phyloP scores from a whole-genome alignment of 306 rosid species.

The Castanea crenata region DNA sequence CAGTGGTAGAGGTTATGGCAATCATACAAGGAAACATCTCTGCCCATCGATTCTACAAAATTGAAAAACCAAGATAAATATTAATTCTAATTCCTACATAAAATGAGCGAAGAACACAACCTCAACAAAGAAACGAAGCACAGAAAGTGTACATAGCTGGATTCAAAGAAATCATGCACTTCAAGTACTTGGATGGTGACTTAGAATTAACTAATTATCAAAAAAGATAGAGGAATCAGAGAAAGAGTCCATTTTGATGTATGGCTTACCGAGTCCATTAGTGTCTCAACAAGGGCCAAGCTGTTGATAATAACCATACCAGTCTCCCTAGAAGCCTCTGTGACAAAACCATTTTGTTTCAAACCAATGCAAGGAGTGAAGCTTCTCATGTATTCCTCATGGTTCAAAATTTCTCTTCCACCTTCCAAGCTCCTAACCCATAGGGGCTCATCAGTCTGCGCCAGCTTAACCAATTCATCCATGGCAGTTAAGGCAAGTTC shows the following conservation, averaged over 20 bases:
- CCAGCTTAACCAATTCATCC: conserved; percentile 93
- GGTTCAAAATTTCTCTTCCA: conserved; percentile 73
- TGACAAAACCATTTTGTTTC: conserved; percentile 76
- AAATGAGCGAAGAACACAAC: background rate
- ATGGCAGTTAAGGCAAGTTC: conserved; percentile 94
- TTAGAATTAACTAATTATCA: background rate
- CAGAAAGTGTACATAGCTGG: background rate
- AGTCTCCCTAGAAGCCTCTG: conserved; percentile 80
- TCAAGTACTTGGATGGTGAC: background rate
- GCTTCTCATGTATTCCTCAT: conserved; percentile 66
- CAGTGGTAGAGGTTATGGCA: conserved; percentile 72
- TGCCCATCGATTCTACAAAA: conserved; percentile 75
- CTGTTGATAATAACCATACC: conserved; percentile 91
- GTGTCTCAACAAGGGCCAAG: conserved; percentile 81
- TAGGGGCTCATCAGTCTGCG: conserved; percentile 77
- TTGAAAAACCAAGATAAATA: background rate
- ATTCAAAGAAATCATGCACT: background rate
- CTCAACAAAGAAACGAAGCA: background rate
- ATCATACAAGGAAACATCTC: conserved; percentile 90
- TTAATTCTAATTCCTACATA: background rate
- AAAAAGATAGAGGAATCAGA: background rate
- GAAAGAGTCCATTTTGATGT: background rate
- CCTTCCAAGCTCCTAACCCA: conserved; percentile 79
- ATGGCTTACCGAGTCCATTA: conserved; percentile 77
- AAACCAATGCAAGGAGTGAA: conserved; percentile 81